These are phyloP conservation scores for Exserohilum turcica DNA, from an alignment of 2,329 filamentous ascomycete genomes.

Conservation along the genomic window DNA sequence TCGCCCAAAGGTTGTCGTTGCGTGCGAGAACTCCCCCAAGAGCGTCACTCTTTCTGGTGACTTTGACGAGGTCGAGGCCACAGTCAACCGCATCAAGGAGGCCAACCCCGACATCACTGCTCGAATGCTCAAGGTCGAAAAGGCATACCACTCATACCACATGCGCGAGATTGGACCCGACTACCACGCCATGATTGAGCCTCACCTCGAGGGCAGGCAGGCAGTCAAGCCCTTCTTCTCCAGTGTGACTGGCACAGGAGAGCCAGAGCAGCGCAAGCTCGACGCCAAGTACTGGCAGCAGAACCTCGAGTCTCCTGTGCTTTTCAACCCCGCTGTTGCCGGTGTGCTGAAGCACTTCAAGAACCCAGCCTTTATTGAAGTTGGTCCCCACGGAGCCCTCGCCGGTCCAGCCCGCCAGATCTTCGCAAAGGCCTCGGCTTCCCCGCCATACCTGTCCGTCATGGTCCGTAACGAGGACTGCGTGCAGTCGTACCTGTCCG, in stretches of 20 bases:
- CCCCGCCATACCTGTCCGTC: background rate
- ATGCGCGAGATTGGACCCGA: conserved; percentile 21
- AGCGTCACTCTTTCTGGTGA: conserved; percentile 35
- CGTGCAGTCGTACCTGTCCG: background rate
- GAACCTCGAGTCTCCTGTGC: conserved; percentile 20
- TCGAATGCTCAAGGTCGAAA: conserved; percentile 21
- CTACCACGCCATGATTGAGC: conserved; percentile 11
- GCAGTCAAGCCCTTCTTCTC: conserved; percentile 14
- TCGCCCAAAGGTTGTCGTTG: background rate
- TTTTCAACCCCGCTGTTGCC: conserved; percentile 9
- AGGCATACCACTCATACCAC: conserved; percentile 39
- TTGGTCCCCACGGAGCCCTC: conserved; percentile 22
- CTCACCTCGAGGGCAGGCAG: background rate
- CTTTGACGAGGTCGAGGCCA: conserved; percentile 1
- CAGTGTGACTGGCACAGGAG: conserved; percentile 9
- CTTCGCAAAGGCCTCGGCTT: background rate
- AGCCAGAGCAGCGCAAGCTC: conserved; percentile 1
- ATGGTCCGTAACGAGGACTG: background rate
- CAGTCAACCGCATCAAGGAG: background rate
- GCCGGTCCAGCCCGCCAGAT: conserved; percentile 20
- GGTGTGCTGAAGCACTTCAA: background rate
- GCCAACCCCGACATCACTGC: conserved; percentile 32
- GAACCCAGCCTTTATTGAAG: conserved; percentile 14
- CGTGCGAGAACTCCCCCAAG: conserved; percentile 24
- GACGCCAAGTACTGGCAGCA: conserved; percentile 21